These are phyloP conservation scores for Calophaca sinica DNA, from an alignment of 306 rosid species.

Conservation along the genomic window DNA sequence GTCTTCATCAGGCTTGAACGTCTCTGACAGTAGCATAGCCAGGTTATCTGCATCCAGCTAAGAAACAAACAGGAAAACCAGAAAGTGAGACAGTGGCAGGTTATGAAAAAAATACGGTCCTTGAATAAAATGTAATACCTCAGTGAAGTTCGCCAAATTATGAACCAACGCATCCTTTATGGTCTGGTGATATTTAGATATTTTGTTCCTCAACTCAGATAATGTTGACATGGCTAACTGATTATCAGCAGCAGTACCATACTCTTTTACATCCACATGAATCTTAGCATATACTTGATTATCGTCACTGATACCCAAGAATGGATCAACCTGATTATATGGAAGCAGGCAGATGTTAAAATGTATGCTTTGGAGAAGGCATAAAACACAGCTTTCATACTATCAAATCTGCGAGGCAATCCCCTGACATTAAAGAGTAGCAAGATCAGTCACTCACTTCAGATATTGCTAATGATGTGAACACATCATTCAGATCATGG, in stretches of 20 bases:
- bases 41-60: constrained; percentile 74
- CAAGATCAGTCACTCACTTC: constrained; percentile 67
- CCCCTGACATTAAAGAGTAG: constrained; percentile 30
- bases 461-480: constrained; percentile 62
- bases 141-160: constrained; percentile 61
- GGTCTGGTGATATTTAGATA: constrained; percentile 57
- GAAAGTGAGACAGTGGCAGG: background rate
- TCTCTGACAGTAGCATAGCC: constrained; percentile 66
- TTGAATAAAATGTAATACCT: constrained; percentile 59
- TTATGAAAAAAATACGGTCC: background rate
- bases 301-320: constrained; percentile 77
- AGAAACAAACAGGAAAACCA: constrained; percentile 52
- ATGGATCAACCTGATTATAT: constrained; percentile 78
- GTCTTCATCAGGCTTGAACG: constrained; percentile 87
- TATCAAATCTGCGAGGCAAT: constrained; percentile 7
- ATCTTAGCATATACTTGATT: constrained; percentile 77
- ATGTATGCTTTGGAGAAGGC: background rate
- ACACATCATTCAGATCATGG: constrained; percentile 72
- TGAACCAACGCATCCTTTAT: constrained; percentile 67
- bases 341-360: constrained; percentile 24
- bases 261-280: constrained; percentile 63
- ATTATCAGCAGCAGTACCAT: constrained; percentile 74
- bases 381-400: constrained; percentile 1
- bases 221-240: constrained; percentile 67
- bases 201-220: constrained; percentile 64